Evolutionary conservation across 805 yeast genomes (phyloP), one percentile per base, ranked within the genome.

Genomic region (Lipomyces sp.): DNA sequence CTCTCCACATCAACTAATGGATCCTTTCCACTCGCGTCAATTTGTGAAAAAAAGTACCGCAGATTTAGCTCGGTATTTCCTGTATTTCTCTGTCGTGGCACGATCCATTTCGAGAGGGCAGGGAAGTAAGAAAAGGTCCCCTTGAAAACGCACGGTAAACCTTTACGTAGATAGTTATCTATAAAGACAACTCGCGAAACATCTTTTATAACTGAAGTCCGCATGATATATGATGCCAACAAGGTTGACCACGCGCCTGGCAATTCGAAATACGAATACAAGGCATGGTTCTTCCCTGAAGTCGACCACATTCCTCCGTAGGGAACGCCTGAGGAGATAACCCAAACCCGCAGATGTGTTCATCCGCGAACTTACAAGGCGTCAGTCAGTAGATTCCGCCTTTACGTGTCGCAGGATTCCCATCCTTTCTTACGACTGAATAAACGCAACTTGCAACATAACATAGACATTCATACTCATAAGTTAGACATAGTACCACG

Each of bases 1-100:
- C 50, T 50, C 53, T 66, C 70, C 32, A 66, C 70, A 51, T 66
- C 67, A 34, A 66, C 70, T 18, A 66, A 45, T 18, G 67, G 67
- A 63, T 66, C 69, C 24, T 37, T 18, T 29, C 65, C 63, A 42
- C 33, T 34, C 59, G 39, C 59, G 13, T 58, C 50, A 13, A 65
- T 62, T 29, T 53, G 32, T 3, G 39, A 32, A 45, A 54, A 6
- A 39, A 65, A 65, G 53, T 65, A 58, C 4, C 18, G 51, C 6
- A 54, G 11, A 13, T 58, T 58, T 24, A 65, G 55, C 37, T 34
- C n/a, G 37, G 48, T 29, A 18, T 24, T 24, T 15, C 53, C 6
- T 13, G n/a, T 45, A 33, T 29, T 18, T n/a, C 1, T 30, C 29
- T 29, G 8, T 13, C 30, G 7, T 13, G 55, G 48, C 39, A n/a